A percentile compares a stretch with the other conserved stretches of the same genome.
Conservation (phyloP, 202 grass and related monocot species). For the Hordeum pubiflorum region DNA sequence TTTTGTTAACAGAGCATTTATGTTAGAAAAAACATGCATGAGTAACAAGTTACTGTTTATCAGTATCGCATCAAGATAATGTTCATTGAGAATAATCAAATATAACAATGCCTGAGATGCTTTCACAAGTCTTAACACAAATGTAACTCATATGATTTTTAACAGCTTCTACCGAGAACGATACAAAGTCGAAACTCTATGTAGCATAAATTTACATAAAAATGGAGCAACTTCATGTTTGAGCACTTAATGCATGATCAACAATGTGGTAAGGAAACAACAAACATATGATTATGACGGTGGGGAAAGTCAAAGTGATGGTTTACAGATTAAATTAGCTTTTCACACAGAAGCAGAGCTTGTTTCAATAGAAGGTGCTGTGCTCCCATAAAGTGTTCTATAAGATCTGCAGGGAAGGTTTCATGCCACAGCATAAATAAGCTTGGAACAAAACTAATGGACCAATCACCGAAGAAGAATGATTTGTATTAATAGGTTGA, state of each 20-base stretch:
- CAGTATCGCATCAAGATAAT: not conserved
- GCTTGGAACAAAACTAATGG: not conserved
- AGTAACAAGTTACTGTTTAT: slow-evolving; percentile 2
- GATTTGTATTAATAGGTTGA: not conserved
- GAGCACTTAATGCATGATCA: not conserved
- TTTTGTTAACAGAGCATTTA: slow-evolving; percentile 18
- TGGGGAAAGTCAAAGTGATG: not conserved
- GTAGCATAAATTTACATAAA: not conserved
- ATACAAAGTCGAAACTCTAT: not conserved
- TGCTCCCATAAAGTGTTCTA: not conserved
- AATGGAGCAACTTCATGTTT: not conserved
- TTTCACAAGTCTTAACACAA: not conserved
- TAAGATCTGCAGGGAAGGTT: not conserved
- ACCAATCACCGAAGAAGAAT: not conserved
- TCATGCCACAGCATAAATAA: not conserved
- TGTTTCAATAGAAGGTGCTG: not conserved
- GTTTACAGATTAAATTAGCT: not conserved
- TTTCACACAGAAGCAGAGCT: not conserved
- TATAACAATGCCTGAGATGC: not conserved
- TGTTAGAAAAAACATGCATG: not conserved
- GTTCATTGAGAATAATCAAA: not conserved
- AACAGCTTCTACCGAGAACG: not conserved
- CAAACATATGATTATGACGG: not conserved
- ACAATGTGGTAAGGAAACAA: not conserved
- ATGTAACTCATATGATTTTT: not conserved